Evolutionary conservation across 352 stramenopile species (phyloP), one percentile per base, ranked within the genome.

Genomic region (Lagenidium giganteum): DNA sequence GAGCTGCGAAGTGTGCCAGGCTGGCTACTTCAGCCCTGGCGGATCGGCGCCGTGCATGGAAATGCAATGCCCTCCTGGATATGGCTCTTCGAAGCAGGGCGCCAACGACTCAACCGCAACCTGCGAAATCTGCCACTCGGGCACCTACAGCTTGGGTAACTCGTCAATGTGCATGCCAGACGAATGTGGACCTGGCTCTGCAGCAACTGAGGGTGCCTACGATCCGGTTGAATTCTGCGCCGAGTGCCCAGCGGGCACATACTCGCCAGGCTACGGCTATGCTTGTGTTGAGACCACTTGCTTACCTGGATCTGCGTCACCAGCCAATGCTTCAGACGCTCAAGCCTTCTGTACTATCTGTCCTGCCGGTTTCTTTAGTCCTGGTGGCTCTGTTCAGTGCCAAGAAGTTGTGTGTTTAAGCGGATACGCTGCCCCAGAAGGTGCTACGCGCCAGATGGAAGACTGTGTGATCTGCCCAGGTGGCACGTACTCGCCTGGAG

Each of bases 1-100:
- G 3, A 42, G 57, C 35, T 79, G 67, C 24, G 22, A 63, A 11
- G 38, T 63, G 29, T 78, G 63, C 31, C 42, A 38, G 3, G 7
- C 50, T 2, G 67, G 67, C 29, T 62, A 46, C 13, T 74, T 58
- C 47, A 74, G 63, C 13, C 51, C 53, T 5, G 67, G 67, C 12
- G 67, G 60, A 13, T 52, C 42, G 7, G 51, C 54, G 1, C 54
- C 58, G 2, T 78, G 67, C 28, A 39, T 53, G 12, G 44, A 58
- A 1, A 67, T 70, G 63, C 34, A 46, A 0, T 73, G 63, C 29
- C 42, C 58, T 5, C 30, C 49, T 1, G 63, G 63, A 3, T 65
- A 54, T 12, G 58, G 47, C 7, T 73, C 63, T 4, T 51, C 38
- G 21, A 35, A 29, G 3, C 44, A 44, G 2, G 51, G 43, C 3